Base-by-base conservation (phyloP, 129 eudicot genomes). In the Lonicera japonica region DNA sequence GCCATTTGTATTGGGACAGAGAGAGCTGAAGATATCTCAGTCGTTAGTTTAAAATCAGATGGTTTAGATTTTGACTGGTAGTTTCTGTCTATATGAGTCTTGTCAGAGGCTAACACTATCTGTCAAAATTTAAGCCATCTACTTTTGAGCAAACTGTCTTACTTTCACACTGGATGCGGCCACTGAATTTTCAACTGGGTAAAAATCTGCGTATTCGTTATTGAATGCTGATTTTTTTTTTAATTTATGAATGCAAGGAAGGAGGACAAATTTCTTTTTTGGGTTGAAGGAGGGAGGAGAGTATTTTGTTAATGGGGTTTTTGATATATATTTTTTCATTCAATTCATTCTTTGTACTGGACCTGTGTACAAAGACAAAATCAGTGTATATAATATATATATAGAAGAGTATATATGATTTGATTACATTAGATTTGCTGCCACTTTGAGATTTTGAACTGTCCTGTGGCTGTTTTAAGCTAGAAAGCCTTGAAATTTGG, bases 291-390 rank as follows among this genome's bases (percentile, higher is more conserved):
- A 12, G 21, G 45, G 48, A 8, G 14, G 47, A 25, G 29, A 8
- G 16, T 11, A 24, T 21, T 19, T 21, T 41, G 21, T 10, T 47
- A 4, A 24, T 11, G 11, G 50, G 50, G 16, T 43, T 43, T 10
- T 43, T 8, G 50, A 14, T 43, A 43, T 10, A 43, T 10, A 43
- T 43, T 17, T 34, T 58, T 46, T 60, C 5, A 40, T 67, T 69
- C 36, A 8, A 58, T 69, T 69, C 47, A 69, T 69, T 69, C 73
- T 69, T 69, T 47, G 63, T 58, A 43, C 20, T 58, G 60, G 36
- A 69, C 48, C 8, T 29, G 12, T 58, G 63, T 58, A 58, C 16
- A 14, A 10, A 43, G 14, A 29, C 36, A 29, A 10, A 43, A 14
- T 43, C 50, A 14, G 16, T 43, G 50, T 43, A 43, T 43, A 43